Evolutionary conservation across 2,329 filamentous ascomycete genomes (phyloP), one percentile per base, ranked within the genome.

Genomic region (Xylaria sp.): DNA sequence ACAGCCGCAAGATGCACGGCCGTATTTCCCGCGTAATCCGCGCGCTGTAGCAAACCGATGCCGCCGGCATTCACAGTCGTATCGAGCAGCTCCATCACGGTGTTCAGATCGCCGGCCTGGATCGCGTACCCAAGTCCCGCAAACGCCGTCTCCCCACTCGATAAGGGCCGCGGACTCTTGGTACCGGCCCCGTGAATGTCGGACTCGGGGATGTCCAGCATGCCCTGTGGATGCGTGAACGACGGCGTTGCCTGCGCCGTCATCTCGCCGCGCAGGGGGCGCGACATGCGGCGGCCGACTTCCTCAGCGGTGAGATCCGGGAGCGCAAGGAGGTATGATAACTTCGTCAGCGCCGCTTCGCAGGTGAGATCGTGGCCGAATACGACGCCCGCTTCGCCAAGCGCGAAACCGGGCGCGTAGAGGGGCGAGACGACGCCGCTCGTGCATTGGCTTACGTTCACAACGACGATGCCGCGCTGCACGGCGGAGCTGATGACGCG

Each of bases 361-460:
- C 89, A 89, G 0, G 92, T 97, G 75, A 96, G 81, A 70, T 96
- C 92, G 66, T 92, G 84, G 4, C 92, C 92, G 65, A 94, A 92
- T 37, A 96, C 90, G 53, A 97, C 91, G 39, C 92, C 92, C 2
- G 90, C 90, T 57, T 87, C 83, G 46, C 90, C 91, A 16, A 96
- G 83, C 47, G 88, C 86, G 66, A 90, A 90, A 7, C 86, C 89
- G 0, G 89, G 85, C 1, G 88, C 89, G 75, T 91, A 92, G n/a
- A 91, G 80, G 2, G 89, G 88, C 54, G 85, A 90, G 18, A 91
- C 89, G 68, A 88, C 89, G 49, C 89, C 89, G 61, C 83, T 87
- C 67, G 87, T 82, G 79, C 92, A 97, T 76, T 97, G 92, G 54
- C 90, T 95, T 61, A 97, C 87, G 71, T 95, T 96, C 66, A 96